Conservation (phyloP, 257 asterid genomes). For the Galeopsis tetrahit region DNA sequence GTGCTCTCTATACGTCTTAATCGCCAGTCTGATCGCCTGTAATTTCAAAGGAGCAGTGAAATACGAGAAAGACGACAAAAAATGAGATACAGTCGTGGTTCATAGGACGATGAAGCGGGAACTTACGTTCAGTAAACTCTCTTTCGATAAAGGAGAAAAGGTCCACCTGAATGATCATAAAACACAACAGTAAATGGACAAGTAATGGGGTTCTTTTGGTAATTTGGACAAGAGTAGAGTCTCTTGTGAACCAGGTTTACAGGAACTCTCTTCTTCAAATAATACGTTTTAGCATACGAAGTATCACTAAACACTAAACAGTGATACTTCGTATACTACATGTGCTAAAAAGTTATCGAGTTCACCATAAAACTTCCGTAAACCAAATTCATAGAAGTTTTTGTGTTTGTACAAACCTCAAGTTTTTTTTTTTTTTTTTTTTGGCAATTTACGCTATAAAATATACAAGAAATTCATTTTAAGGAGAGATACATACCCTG, state of each 20-base stretch:
- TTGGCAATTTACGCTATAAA: too few species aligned
- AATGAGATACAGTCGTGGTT: not conserved
- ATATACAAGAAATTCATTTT: not conserved
- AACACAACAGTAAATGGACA: not conserved
- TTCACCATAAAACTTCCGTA: too few species aligned
- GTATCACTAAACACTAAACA: too few species aligned
- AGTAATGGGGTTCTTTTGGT: not conserved
- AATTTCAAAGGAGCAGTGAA: not conserved
- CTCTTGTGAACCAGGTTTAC: too few species aligned
- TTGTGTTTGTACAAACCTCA: too few species aligned
- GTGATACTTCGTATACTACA: too few species aligned
- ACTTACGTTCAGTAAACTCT: conserved; percentile 76
- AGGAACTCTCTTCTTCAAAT: too few species aligned
- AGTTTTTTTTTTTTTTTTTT: too few species aligned
- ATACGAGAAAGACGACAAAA: not conserved
- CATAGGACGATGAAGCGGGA: not conserved
- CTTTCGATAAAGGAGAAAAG: conserved; percentile 78
- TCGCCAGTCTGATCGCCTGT: conserved; percentile 69
- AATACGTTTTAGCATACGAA: too few species aligned
- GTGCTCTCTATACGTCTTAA: conserved; percentile 63
- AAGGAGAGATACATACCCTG: conserved; percentile 69
- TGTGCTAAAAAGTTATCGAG: too few species aligned
- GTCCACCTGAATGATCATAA: conserved; percentile 72
- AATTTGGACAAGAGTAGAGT: too few species aligned
- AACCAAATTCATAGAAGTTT: too few species aligned